Percentiles rank a stretch among this genome's conserved stretches.
These are phyloP conservation scores for Neonectria faginata DNA, from an alignment of 2,329 filamentous ascomycete species.

Conservation along the genomic window DNA sequence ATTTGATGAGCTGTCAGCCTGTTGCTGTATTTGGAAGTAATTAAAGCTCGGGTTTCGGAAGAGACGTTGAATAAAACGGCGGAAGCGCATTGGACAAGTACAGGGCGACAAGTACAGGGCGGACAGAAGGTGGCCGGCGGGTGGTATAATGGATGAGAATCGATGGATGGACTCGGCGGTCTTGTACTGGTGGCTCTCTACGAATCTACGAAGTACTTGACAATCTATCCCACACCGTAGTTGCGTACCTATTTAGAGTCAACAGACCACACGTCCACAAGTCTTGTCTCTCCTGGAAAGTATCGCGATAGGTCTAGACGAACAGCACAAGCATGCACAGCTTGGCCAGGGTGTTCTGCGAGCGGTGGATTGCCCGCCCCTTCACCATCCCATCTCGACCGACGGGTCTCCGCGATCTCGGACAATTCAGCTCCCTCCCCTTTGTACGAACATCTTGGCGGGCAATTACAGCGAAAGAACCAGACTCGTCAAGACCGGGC, in stretches of 20 bases:
- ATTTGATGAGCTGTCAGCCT: slow-evolving; percentile 5
- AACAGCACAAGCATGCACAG: slow-evolving; percentile 9
- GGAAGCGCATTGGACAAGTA: slow-evolving; percentile 3
- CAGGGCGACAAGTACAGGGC: no score
- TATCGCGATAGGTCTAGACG: neutral
- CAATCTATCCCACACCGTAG: neutral
- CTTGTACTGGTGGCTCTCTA: slow-evolving; percentile 11
- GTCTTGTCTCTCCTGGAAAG: neutral
- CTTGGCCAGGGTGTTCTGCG: slow-evolving; percentile 2
- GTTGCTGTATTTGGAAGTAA: neutral
- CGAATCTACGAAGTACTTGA: no score
- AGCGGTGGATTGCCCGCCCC: slow-evolving; percentile 8
- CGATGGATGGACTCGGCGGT: slow-evolving; percentile 3
- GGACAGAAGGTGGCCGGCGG: neutral
- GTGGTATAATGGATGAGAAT: neutral
- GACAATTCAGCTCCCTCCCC: neutral
- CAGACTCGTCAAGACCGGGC: neutral
- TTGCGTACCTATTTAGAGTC: neutral
- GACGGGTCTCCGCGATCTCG: neutral
- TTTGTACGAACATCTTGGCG: neutral
- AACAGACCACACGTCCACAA: neutral
- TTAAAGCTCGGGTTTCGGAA: slow-evolving; percentile 13
- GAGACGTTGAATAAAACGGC: slow-evolving; percentile 7
- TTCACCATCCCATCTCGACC: neutral
- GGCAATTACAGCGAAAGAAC: neutral